A percentile compares a stretch with the other conserved stretches of the same genome.
phyloP scores from a whole-genome alignment of 164 flowering plant genomes.

The Magnolia officinalis region DNA sequence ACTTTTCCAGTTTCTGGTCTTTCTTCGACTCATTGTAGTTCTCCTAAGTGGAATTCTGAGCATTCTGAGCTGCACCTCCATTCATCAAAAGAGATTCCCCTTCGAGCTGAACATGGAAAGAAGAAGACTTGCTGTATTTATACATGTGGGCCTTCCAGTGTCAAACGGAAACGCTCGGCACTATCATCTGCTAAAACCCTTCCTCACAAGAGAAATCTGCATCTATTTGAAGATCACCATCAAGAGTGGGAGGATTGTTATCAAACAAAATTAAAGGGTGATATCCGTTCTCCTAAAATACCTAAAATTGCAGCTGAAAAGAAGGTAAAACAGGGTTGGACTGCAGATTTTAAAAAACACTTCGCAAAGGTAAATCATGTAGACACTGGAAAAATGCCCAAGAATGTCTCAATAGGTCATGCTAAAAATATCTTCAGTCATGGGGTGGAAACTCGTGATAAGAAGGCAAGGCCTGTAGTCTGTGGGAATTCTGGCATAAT shows the following conservation, averaged over 20 bases:
- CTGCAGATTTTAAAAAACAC: conserved; percentile 9
- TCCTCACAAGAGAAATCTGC: conserved; percentile 27
- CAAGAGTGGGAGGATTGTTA: conserved; percentile 21
- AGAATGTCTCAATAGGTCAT: conserved; percentile 10
- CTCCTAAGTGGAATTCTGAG: conserved; percentile 5
- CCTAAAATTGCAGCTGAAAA: conserved; percentile 19
- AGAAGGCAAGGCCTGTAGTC: conserved; percentile 40
- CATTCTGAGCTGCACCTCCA: conserved; percentile 10
- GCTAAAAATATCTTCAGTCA: conserved; percentile 9
- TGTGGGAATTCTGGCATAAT: conserved; percentile 60
- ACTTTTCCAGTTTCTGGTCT: conserved; percentile 21
- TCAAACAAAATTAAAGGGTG: conserved; percentile 3
- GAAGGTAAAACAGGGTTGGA: conserved; percentile 19
- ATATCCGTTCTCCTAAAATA: conserved; percentile 4
- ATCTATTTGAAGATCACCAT: conserved; percentile 15
- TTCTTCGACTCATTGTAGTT: conserved; percentile 15
- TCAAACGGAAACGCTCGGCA: conserved; percentile 24
- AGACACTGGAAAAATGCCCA: conserved; percentile 13
- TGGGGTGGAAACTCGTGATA: conserved; percentile 9
- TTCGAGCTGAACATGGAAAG: conserved; percentile 16
- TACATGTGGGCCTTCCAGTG: conserved; percentile 22
- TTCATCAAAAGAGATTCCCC: conserved; percentile 17
- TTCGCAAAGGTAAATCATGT: conserved; percentile 6
- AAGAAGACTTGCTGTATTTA: conserved; percentile 6
- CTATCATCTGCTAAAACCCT: conserved; percentile 21